Percentiles rank a stretch among this genome's conserved stretches.
These are phyloP conservation scores for Penicillium paneum DNA, from an alignment of 2,329 filamentous ascomycete genomes.

Conservation along the genomic window DNA sequence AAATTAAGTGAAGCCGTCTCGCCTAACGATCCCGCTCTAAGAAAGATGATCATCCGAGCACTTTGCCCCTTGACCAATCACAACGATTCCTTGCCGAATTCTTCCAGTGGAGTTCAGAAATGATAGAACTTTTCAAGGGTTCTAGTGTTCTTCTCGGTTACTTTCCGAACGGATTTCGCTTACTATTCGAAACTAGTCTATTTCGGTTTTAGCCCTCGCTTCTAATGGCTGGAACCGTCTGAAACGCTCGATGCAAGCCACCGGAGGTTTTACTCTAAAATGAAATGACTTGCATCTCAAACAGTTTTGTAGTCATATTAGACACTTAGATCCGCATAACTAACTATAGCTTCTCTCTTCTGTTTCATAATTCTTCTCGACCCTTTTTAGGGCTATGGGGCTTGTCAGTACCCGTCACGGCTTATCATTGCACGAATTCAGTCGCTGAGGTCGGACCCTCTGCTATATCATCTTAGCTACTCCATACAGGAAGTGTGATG, in stretches of 20 bases:
- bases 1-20: conserved; percentile 22
- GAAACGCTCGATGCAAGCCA: not conserved
- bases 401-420: not conserved
- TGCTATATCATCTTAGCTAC: not conserved
- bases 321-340: not conserved
- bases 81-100: conserved; percentile 32
- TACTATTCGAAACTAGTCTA: not conserved
- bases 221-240: conserved; percentile 3
- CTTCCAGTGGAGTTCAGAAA: conserved; percentile 1
- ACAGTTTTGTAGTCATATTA: not conserved
- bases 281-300: not conserved
- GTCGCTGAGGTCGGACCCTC: not conserved
- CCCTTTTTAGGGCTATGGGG: not conserved
- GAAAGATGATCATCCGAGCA: conserved; percentile 31
- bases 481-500: not conserved
- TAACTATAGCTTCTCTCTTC: not conserved
- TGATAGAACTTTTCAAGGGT: not conserved
- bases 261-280: not conserved
- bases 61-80: conserved; percentile 32
- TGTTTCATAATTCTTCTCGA: not conserved
- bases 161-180: not conserved
- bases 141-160: conserved; percentile 6
- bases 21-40: conserved; percentile 40
- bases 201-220: not conserved
- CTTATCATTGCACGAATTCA: conserved; percentile 7